Percentiles rank a stretch among this genome's conserved stretches.
Evolutionary conservation across 2,329 filamentous ascomycete species (phyloP).

Genomic region (Hymenoscyphus infarciens): DNA sequence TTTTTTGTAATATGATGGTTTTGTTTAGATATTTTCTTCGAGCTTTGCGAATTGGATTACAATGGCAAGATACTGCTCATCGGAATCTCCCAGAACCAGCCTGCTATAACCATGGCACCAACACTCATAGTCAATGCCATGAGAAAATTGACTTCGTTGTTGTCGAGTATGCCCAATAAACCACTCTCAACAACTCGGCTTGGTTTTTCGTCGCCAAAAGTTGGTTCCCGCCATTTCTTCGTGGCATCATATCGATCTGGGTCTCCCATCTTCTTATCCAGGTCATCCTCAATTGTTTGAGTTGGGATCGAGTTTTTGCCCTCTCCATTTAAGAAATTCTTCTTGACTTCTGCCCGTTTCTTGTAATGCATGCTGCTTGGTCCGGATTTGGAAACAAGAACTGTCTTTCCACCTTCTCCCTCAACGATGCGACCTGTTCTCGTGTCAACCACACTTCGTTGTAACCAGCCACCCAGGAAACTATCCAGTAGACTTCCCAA

Average conservation of each 20-base stretch:
- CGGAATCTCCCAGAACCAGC: constrained; percentile 58
- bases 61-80: constrained; percentile 40
- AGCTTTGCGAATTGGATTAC: constrained; percentile 6
- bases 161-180: constrained; percentile 71
- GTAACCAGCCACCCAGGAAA: constrained; percentile 77
- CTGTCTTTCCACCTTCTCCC: constrained; percentile 68
- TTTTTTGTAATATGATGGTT: background rate
- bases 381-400: constrained; percentile 42
- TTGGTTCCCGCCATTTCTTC: constrained; percentile 48
- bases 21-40: background rate
- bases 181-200: constrained; percentile 58
- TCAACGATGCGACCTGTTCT: constrained; percentile 85
- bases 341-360: constrained; percentile 41
- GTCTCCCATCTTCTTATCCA: constrained; percentile 37
- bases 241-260: constrained; percentile 48
- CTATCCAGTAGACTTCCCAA: constrained; percentile 84
- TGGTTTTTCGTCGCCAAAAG: constrained; percentile 52
- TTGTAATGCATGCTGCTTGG: constrained; percentile 33
- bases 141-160: constrained; percentile 91
- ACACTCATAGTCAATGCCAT: constrained; percentile 85
- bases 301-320: constrained; percentile 43
- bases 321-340: constrained; percentile 43
- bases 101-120: constrained; percentile 65
- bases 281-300: constrained; percentile 34
- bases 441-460: constrained; percentile 81